Evolutionary conservation across 345 rosid species (phyloP), one percentile per base, ranked within the genome.

Genomic region (Eucalyptus pauciflora): DNA sequence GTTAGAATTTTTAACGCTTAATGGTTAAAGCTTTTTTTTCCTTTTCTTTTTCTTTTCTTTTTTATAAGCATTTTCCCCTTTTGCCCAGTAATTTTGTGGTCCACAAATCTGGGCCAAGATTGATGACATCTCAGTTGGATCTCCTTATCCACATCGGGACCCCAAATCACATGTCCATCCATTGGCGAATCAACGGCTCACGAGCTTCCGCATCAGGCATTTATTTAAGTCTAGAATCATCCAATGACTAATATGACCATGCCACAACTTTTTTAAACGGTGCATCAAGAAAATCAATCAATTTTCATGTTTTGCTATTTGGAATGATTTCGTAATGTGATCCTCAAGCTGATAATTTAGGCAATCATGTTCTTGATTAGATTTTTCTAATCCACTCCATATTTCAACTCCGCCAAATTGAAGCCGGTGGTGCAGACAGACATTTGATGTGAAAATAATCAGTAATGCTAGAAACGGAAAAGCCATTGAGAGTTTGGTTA

Each of bases 391-490:
- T 67, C 79, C 41, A n/a, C 79, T 4, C 15, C 79, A 67, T 67
- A 4, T 31, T 67, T 41, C 79, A 31, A 31, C 12, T 15, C 41
- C 1, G 12, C 12, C 41, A 67, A 31, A 67, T 31, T 1, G 11
- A 31, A 67, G 79, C 43, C 22, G n/a, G 16, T 1, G 1, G 3
- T 50, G 33, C 2, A 0, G 1, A 20, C 18, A 7, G 3, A 7
- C n/a, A 64, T 64, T 7, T 5, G 10, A 67, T 2, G 11, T 31
- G 41, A 67, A 67, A 67, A 31, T 67, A 67, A 31, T 8, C 2
- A 0, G 3, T 31, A 31, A 11, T 15, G 10, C 79, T 67, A 67
- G 3, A 31, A 67, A 67, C 3, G 0, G 3, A 67, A 67, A 67
- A 10, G 22, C 22, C 10, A 15, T 0, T 31, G 1, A 8, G 17